A percentile compares a stretch with the other conserved stretches of the same genome.
These are phyloP conservation scores for Linum lewisii DNA, from an alignment of 345 rosid species.

Conservation along the genomic window DNA sequence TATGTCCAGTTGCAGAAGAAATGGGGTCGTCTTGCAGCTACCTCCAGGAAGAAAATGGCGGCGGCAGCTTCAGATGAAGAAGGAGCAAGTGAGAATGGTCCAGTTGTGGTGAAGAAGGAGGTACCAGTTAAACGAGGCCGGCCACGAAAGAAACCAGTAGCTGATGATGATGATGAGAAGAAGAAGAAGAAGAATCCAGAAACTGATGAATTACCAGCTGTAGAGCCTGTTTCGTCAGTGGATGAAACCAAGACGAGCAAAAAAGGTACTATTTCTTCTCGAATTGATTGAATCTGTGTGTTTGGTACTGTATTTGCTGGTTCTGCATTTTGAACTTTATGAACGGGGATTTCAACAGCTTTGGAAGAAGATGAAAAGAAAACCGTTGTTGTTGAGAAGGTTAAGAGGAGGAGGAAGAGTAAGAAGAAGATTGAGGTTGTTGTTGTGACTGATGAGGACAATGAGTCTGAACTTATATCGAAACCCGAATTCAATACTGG, in stretches of 20 bases:
- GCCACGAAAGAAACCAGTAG: constrained; percentile 43
- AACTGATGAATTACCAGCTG: constrained; percentile 19
- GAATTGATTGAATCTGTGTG: constrained; percentile 1
- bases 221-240: constrained; percentile 20
- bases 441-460: constrained; percentile 23
- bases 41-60: constrained; percentile 44
- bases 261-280: constrained; percentile 33
- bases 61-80: constrained; percentile 31
- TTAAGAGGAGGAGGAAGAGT: constrained; percentile 28
- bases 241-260: constrained; percentile 25
- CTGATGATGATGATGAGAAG: constrained; percentile 18
- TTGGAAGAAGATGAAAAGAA: constrained; percentile 32
- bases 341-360: constrained; percentile 20
- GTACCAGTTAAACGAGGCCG: constrained; percentile 28
- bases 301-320: not conserved
- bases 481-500: constrained; percentile 12
- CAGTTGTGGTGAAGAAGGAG: constrained; percentile 29
- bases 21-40: constrained; percentile 34
- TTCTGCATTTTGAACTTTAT: constrained; percentile 10
- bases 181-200: constrained; percentile 28
- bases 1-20: constrained; percentile 32
- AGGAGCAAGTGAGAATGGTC: constrained; percentile 36
- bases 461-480: constrained; percentile 28
- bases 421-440: constrained; percentile 35
- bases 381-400: constrained; percentile 50